Evolutionary conservation across 1,284 basidiomycete species (phyloP), one percentile per base, ranked within the genome.

Genomic region (Golubevia sp.): DNA sequence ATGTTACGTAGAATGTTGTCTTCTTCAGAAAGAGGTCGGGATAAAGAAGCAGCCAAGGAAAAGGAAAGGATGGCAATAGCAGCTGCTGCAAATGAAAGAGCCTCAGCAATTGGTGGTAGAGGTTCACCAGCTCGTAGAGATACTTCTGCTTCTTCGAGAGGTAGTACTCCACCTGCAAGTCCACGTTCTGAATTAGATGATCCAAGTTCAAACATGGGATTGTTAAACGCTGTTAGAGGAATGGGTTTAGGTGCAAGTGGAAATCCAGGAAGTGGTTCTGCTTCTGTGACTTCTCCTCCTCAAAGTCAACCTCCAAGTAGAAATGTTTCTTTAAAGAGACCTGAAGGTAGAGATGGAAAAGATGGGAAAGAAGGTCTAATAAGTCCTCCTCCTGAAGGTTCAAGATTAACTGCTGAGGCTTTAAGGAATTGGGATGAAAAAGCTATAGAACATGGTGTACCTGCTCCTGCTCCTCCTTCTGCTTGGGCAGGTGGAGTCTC

Each of bases 1-100:
- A 79, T 79, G 60, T 64, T 81, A 55, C 69, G 76, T 18, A 67
- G 78, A 50, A 81, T 81, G 78, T 71, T 81, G 5, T 76, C 77
- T 7, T 68, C 73, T 24, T 64, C 63, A 13, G 50, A 52, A 6
- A 5, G 50, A 7, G 50, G 50, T 23, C 0, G 25, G 13, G 25
- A 52, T 7, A 52, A 52, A 13, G 50, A 52, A 52, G 25, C 21
- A 27, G 13, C 11, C 7, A 27, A 52, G 25, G 50, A 52, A 52
- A 52, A 52, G 50, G 25, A 52, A 52, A 23, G 50, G 13, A 49
- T 18, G 48, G 20, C 18, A 49, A 49, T 49, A 49, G 20, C 18
- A 49, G 20, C 18, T 18, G 20, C 18, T 49, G 20, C 18, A 49
- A 49, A 49, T 18, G 50, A 52, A 52, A 52, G 50, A 11, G 6